These are phyloP conservation scores for Boletus bicolor DNA, from an alignment of 768 basidiomycete species.

Conservation along the genomic window DNA sequence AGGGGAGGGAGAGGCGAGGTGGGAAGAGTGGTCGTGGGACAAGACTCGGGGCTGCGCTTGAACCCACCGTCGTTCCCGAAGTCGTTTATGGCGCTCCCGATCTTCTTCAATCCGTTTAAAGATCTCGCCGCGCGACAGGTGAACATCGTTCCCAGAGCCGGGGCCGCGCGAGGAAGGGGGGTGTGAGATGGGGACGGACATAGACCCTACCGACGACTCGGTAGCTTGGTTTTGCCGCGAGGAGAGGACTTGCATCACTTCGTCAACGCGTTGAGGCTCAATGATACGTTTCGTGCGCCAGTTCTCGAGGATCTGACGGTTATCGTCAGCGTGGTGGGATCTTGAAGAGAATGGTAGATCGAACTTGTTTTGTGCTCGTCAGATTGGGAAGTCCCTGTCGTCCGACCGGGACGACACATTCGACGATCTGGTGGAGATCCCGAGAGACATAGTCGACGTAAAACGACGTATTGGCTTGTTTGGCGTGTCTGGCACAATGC, in stretches of 20 bases:
- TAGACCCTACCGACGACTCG: constrained; percentile 13
- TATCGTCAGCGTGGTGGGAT: neutral
- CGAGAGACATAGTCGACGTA: constrained; percentile 77
- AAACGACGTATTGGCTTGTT: constrained; percentile 42
- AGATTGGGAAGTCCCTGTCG: constrained; percentile 84
- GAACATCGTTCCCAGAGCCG: constrained; percentile 7
- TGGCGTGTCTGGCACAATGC: constrained; percentile 25
- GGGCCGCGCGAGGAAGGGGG: constrained; percentile 5
- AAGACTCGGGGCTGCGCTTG: constrained; percentile 27
- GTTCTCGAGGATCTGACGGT: constrained; percentile 70
- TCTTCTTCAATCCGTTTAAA: constrained; percentile 89
- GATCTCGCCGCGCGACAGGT: constrained; percentile 60
- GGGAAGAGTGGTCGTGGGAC: neutral
- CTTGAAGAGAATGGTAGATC: too few species aligned
- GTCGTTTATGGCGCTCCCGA: constrained; percentile 85
- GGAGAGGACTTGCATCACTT: constrained; percentile 56
- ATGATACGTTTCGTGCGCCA: constrained; percentile 86
- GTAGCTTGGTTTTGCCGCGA: constrained; percentile 37
- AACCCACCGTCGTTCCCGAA: constrained; percentile 78
- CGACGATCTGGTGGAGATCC: constrained; percentile 73
- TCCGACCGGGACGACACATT: constrained; percentile 85
- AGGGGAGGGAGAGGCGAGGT: neutral
- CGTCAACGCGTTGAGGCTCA: constrained; percentile 74
- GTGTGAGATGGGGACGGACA: constrained; percentile 15
- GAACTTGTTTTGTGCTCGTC: constrained; percentile 77